phyloP scores from a whole-genome alignment of 192 early-diverging fungal genomes.

The Entophlyctis luteolus region DNA sequence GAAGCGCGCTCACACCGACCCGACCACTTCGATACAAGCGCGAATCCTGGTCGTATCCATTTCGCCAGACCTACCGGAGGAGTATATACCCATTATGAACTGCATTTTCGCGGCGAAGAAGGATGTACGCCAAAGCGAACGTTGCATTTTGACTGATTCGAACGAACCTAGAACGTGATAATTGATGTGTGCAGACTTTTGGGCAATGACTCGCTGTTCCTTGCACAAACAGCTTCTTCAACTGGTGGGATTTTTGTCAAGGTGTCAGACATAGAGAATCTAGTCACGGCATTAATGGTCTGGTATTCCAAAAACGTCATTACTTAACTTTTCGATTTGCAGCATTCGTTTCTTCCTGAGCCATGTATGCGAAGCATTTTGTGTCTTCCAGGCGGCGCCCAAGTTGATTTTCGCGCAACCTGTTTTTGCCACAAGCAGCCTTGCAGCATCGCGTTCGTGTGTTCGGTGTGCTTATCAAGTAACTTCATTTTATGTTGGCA shows the following conservation, averaged over 20 bases:
- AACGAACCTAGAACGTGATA: conserved; percentile 60
- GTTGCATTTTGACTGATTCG: background rate
- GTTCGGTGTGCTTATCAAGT: conserved; percentile 96
- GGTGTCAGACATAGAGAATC: conserved; percentile 61
- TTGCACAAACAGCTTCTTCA: conserved; percentile 88
- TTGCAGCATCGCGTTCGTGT: conserved; percentile 93
- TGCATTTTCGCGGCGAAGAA: conserved; percentile 96
- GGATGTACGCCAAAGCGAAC: conserved; percentile 36
- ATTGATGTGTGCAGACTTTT: conserved; percentile 87
- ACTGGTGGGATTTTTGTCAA: conserved; percentile 81
- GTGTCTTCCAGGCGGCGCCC: conserved; percentile 67
- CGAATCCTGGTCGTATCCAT: conserved; percentile 83
- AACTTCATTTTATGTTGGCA: too few relatives aligned
- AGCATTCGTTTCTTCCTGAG: conserved; percentile 80
- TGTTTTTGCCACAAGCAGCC: conserved; percentile 97
- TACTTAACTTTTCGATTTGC: background rate
- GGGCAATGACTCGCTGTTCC: conserved; percentile 76
- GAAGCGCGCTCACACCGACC: conserved; percentile 48
- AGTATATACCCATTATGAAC: conserved; percentile 98
- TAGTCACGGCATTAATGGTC: conserved; percentile 88
- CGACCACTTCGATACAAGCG: conserved; percentile 51
- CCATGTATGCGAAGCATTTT: conserved; percentile 68
- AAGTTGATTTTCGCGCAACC: conserved; percentile 88
- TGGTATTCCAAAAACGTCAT: too few relatives aligned
- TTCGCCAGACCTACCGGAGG: conserved; percentile 77